A percentile compares a stretch with the other conserved stretches of the same genome.
Evolutionary conservation across 2,329 filamentous ascomycete genomes (phyloP).

Genomic region (Aureobasidium lini): DNA sequence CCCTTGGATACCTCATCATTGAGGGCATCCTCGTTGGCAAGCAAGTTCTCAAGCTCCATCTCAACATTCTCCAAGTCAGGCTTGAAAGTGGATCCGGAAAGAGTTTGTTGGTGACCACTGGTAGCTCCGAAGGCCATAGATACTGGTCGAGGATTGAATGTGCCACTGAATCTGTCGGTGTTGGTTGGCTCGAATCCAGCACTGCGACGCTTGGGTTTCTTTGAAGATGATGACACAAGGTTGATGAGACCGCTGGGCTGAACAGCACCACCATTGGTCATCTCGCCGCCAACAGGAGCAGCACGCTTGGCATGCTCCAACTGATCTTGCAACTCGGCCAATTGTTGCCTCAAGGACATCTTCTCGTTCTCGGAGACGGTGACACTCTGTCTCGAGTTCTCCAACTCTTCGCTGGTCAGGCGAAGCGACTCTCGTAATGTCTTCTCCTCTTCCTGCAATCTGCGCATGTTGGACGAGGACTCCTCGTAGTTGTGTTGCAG

Average conservation of each 20-base stretch:
- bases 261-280: conserved; percentile 40
- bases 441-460: conserved; percentile 90
- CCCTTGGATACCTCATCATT: conserved; percentile 97
- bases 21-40: conserved; percentile 89
- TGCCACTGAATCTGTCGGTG: conserved; percentile 80
- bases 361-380: conserved; percentile 79
- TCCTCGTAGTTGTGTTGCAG: conserved; percentile 85
- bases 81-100: conserved; percentile 69
- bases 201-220: conserved; percentile 93
- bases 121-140: conserved; percentile 79
- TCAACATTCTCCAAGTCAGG: conserved; percentile 85
- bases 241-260: conserved; percentile 80
- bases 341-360: conserved; percentile 73
- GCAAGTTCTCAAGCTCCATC: conserved; percentile 84
- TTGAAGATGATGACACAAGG: conserved; percentile 68
- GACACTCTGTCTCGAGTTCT: conserved; percentile 67
- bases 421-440: conserved; percentile 76
- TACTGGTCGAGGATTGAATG: conserved; percentile 89
- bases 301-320: conserved; percentile 78
- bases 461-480: conserved; percentile 80
- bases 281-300: conserved; percentile 62
- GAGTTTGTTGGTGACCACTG: conserved; percentile 59
- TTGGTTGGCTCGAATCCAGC: conserved; percentile 80
- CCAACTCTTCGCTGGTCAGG: conserved; percentile 70
- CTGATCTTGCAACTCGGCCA: conserved; percentile 85